Conservation (phyloP, 257 asterid genomes). For the Gentiana dahurica region DNA sequence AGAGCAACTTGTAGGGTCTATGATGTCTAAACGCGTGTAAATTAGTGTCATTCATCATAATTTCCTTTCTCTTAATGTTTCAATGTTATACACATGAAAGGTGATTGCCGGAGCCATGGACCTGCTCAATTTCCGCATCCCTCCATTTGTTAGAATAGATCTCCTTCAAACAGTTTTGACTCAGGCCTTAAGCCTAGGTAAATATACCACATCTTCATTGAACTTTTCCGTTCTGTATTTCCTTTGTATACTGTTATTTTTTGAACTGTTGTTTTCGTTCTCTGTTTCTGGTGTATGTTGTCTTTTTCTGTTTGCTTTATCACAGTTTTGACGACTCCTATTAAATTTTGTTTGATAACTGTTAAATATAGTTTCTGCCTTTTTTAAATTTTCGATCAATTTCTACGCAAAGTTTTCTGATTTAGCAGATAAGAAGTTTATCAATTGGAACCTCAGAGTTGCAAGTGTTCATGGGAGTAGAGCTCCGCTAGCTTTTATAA, state of each 20-base stretch:
- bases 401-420: slow-evolving; percentile 1
- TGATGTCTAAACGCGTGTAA: neutral
- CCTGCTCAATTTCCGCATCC: slow-evolving; percentile 52
- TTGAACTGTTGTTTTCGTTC: too few relatives aligned
- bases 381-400: too few relatives aligned
- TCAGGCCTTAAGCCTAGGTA: slow-evolving; percentile 75
- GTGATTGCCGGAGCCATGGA: slow-evolving; percentile 75
- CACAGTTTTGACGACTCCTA: too few relatives aligned
- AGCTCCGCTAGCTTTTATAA: slow-evolving; percentile 80
- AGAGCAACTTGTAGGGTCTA: neutral
- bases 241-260: neutral
- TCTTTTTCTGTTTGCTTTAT: too few relatives aligned
- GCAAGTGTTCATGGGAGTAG: slow-evolving; percentile 83
- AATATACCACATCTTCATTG: slow-evolving; percentile 11
- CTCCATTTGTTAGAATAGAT: slow-evolving; percentile 79
- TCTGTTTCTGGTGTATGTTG: too few relatives aligned
- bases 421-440: slow-evolving; percentile 62
- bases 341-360: too few relatives aligned
- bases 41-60: neutral
- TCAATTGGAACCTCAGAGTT: slow-evolving; percentile 78
- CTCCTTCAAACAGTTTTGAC: slow-evolving; percentile 65
- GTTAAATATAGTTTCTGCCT: too few relatives aligned
- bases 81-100: slow-evolving; percentile 36
- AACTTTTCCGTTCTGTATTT: neutral
- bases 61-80: slow-evolving; percentile 10